Conservation (phyloP, 179 eudicot species). For the Beta corolliflora region DNA sequence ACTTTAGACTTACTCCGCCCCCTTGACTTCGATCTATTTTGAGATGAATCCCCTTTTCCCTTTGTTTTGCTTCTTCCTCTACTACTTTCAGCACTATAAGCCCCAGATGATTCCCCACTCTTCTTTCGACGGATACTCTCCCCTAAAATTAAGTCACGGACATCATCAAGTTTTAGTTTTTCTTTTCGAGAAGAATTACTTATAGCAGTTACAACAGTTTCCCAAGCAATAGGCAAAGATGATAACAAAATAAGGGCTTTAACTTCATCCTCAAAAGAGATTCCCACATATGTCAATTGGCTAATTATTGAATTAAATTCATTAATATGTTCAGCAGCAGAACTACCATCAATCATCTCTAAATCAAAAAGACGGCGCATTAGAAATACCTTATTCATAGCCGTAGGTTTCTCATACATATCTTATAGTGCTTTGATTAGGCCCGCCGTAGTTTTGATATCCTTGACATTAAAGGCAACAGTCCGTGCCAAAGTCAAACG, state of each 20-base stretch:
- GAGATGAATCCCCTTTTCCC: too few relatives aligned
- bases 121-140: not conserved
- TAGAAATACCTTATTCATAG: not conserved
- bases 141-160: not conserved
- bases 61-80: not conserved
- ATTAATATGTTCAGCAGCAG: not conserved
- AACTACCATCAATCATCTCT: not conserved
- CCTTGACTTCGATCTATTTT: not conserved
- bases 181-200: not conserved
- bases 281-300: not conserved
- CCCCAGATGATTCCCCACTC: not conserved
- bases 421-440: not conserved
- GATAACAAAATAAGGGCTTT: too few relatives aligned
- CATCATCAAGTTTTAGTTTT: conserved; percentile 9
- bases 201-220: not conserved
- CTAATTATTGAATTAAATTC: not conserved
- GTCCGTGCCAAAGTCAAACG: not conserved
- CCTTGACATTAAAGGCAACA: not conserved
- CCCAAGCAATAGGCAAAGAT: too few relatives aligned
- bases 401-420: not conserved
- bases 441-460: not conserved
- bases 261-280: not conserved
- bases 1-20: not conserved
- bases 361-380: conserved; percentile 3
- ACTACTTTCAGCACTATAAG: not conserved